Evolutionary conservation across 192 early-diverging fungal genomes (phyloP).

Genomic region (Geranomyces variabilis): DNA sequence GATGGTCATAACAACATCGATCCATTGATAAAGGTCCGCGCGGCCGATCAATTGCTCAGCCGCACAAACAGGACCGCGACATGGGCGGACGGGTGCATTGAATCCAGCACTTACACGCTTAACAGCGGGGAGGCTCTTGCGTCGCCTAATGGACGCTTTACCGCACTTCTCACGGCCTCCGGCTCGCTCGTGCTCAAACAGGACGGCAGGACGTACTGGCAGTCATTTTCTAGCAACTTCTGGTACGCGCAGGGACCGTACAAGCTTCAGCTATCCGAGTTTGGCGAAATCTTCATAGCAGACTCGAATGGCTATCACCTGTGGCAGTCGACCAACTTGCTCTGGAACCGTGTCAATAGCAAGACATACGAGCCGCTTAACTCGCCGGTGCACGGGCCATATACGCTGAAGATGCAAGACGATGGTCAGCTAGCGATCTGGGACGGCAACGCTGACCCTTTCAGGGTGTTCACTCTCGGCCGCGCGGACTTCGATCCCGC

Average conservation of each 20-base stretch:
- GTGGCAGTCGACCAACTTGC: not conserved
- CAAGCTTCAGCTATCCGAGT: slow-evolving; percentile 6
- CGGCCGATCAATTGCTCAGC: not conserved
- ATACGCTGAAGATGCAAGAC: slow-evolving; percentile 2
- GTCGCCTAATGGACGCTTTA: slow-evolving; percentile 8
- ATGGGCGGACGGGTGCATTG: not conserved
- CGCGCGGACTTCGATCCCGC: not conserved
- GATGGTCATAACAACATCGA: slow-evolving; percentile 8
- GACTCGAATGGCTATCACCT: slow-evolving; percentile 2
- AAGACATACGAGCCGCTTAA: slow-evolving; percentile 4
- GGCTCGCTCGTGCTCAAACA: not conserved
- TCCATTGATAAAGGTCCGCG: not conserved
- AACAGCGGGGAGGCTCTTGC: not conserved
- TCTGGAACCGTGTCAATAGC: slow-evolving; percentile 3
- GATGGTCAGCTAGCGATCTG: slow-evolving; percentile 7
- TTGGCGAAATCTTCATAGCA: slow-evolving; percentile 1
- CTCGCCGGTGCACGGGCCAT: slow-evolving; percentile 8
- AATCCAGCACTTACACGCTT: not conserved
- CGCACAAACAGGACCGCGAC: slow-evolving; percentile 9
- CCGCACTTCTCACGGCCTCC: not conserved
- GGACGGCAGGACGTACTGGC: not conserved
- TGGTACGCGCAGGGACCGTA: slow-evolving; percentile 9
- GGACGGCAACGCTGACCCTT: slow-evolving; percentile 5
- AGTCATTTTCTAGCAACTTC: not conserved
- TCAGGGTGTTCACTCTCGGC: not conserved